phyloP scores from a whole-genome alignment of 2,329 filamentous ascomycete species.

The Fusarium transvaalense region DNA sequence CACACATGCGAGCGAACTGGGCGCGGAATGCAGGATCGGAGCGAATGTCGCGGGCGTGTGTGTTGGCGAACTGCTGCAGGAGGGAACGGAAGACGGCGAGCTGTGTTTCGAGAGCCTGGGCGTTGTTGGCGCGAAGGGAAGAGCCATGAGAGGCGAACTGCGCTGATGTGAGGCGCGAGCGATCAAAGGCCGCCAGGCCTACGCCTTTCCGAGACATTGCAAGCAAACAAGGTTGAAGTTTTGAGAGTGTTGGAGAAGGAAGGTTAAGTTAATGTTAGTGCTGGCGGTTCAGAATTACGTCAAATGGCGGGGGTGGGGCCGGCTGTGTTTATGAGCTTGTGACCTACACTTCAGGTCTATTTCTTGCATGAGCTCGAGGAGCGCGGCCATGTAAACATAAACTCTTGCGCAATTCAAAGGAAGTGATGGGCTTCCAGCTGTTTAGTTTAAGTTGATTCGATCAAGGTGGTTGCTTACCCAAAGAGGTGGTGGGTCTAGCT shows the following conservation, averaged over 20 bases:
- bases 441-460: too few species aligned
- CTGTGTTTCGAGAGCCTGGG: constrained; percentile 89
- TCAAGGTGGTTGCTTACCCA: neutral
- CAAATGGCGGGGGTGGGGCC: constrained; percentile 38
- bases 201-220: constrained; percentile 82
- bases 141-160: constrained; percentile 93
- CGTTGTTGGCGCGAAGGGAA: constrained; percentile 85
- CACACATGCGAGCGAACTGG: constrained; percentile 98
- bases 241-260: neutral
- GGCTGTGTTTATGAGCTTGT: neutral
- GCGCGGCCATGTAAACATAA: too few species aligned
- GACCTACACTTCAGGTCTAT: too few species aligned
- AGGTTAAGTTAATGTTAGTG: neutral
- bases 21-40: constrained; percentile 95
- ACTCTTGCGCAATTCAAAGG: too few species aligned
- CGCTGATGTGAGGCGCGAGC: constrained; percentile 84
- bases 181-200: constrained; percentile 90
- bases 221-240: neutral
- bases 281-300: constrained; percentile 33
- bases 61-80: constrained; percentile 93
- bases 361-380: too few species aligned
- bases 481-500: constrained; percentile 31
- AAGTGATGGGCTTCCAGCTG: too few species aligned
- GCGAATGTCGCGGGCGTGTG: constrained; percentile 95
- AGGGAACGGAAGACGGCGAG: constrained; percentile 96